phyloP scores from a whole-genome alignment of 2,329 filamentous ascomycete species.

The Botrytis porri region DNA sequence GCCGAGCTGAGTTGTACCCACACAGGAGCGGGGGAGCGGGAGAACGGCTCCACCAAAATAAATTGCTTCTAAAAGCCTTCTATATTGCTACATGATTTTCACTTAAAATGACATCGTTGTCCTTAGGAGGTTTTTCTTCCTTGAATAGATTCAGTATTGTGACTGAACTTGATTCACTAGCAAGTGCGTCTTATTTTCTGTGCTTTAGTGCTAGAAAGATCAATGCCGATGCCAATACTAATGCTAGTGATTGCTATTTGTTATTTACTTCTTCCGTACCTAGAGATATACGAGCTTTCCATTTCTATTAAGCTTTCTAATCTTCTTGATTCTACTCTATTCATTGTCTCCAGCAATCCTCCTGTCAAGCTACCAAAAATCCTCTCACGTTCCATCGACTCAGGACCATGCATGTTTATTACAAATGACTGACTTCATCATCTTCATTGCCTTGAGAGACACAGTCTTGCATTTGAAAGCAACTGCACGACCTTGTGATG shows the following conservation, averaged over 20 bases:
- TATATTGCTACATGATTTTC: not conserved
- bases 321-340: not conserved
- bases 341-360: not conserved
- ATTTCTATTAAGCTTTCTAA: not conserved
- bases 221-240: not conserved
- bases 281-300: not conserved
- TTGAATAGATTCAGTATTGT: not conserved
- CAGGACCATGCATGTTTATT: not conserved
- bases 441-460: not conserved
- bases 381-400: not conserved
- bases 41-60: not conserved
- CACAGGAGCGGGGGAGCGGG: not conserved
- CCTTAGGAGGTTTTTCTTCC: not conserved
- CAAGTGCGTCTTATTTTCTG: not conserved
- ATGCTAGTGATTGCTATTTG: not conserved
- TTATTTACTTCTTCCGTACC: not conserved
- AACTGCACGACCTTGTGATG: not conserved
- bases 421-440: not conserved
- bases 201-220: not conserved
- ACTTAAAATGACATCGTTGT: not conserved
- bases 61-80: not conserved
- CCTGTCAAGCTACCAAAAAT: not conserved
- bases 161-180: not conserved
- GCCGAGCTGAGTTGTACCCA: not conserved
- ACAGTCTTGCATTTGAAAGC: not conserved